phyloP scores from a whole-genome alignment of 257 asterid species.

The Haberlea rhodopensis region DNA sequence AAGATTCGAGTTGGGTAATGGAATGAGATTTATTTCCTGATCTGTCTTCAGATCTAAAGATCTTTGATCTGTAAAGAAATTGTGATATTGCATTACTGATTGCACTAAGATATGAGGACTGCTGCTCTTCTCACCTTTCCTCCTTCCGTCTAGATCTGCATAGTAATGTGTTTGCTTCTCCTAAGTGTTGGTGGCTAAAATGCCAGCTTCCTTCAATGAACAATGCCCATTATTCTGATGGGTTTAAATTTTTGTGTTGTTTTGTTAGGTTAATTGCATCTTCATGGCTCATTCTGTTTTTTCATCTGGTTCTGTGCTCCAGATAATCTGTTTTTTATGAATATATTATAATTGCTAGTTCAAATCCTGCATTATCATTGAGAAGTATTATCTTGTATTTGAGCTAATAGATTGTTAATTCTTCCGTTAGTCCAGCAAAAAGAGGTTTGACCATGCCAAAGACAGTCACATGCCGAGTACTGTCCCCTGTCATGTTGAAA shows the following conservation, averaged over 20 bases:
- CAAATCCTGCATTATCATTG: slow-evolving; percentile 8
- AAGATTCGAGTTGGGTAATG: no score
- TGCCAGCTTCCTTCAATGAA: no score
- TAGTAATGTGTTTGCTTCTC: no score
- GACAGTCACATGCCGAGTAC: slow-evolving; percentile 79
- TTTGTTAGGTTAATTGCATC: no score
- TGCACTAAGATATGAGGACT: no score
- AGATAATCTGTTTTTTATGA: slow-evolving; percentile 1
- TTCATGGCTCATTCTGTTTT: neutral
- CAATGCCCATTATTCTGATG: neutral
- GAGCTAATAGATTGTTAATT: slow-evolving; percentile 24
- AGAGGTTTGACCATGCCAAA: slow-evolving; percentile 47
- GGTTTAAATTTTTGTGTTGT: neutral
- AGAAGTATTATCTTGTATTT: slow-evolving; percentile 17
- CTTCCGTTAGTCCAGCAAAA: slow-evolving; percentile 41
- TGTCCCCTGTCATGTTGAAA: slow-evolving; percentile 58
- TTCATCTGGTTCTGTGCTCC: slow-evolving; percentile 4
- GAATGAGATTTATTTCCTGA: no score
- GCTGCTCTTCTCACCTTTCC: no score
- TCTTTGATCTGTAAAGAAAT: no score
- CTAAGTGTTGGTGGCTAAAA: no score
- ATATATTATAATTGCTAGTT: slow-evolving; percentile 13
- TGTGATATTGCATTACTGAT: no score
- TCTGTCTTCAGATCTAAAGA: neutral
- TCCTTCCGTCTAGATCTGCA: no score